Evolutionary conservation across 495 filamentous ascomycete genomes (phyloP).

Genomic region (Penicillium parvum): DNA sequence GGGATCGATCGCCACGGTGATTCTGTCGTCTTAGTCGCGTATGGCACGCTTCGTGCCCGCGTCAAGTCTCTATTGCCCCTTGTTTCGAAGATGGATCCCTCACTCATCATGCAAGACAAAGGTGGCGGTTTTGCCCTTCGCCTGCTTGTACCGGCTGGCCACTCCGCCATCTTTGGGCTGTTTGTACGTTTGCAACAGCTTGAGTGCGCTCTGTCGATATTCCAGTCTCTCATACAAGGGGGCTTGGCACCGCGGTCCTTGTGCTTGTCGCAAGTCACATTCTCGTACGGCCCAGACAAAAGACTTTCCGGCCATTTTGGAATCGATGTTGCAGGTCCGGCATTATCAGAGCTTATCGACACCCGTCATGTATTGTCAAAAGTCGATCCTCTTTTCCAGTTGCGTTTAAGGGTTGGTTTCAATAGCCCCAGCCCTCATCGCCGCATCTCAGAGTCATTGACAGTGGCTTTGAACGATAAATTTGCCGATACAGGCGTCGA

Average conservation of each 20-base stretch:
- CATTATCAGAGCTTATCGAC: conserved; percentile 18
- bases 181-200: conserved; percentile 40
- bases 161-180: conserved; percentile 30
- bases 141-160: conserved; percentile 34
- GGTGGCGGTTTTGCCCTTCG: conserved; percentile 40
- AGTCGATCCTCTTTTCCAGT: conserved; percentile 25
- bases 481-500: conserved; percentile 49
- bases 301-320: conserved; percentile 29
- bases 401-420: conserved; percentile 42
- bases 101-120: conserved; percentile 31
- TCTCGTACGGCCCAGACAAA: conserved; percentile 32
- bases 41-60: conserved; percentile 28
- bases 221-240: conserved; percentile 34
- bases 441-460: conserved; percentile 62
- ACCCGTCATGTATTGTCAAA: conserved; percentile 20
- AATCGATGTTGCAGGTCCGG: conserved; percentile 22
- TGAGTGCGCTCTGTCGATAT: conserved; percentile 38
- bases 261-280: conserved; percentile 35
- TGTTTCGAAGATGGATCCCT: conserved; percentile 27
- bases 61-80: conserved; percentile 24
- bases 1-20: conserved; percentile 35
- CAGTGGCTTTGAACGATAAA: conserved; percentile 52
- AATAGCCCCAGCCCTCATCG: conserved; percentile 69
- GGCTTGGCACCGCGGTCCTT: conserved; percentile 30
- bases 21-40: conserved; percentile 36